phyloP scores from a whole-genome alignment of 495 filamentous ascomycete species.

The Aspergillus affinis region DNA sequence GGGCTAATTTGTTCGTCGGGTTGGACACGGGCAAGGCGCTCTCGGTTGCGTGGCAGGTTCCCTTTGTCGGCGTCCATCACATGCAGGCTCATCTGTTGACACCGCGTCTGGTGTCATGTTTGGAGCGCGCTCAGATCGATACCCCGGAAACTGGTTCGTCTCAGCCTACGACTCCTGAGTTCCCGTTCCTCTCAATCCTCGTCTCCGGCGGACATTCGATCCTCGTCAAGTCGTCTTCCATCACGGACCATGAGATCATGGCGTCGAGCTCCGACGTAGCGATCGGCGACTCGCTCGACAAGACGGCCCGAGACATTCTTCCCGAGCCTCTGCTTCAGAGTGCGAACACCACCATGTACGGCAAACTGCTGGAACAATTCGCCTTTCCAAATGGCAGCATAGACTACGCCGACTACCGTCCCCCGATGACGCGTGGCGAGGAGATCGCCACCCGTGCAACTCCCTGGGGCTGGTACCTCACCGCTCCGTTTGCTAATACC shows the following conservation, averaged over 20 bases:
- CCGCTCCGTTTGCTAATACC: constrained; percentile 54
- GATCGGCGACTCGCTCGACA: constrained; percentile 83
- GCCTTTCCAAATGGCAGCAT: constrained; percentile 61
- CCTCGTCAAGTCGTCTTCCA: constrained; percentile 65
- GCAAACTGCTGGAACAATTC: constrained; percentile 64
- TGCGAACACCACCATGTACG: constrained; percentile 67
- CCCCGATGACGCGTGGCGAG: constrained; percentile 53
- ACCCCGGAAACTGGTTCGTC: neutral
- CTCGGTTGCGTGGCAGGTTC: constrained; percentile 76
- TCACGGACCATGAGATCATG: constrained; percentile 69
- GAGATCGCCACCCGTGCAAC: constrained; percentile 43
- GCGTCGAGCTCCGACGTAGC: constrained; percentile 72
- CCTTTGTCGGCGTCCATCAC: constrained; percentile 84
- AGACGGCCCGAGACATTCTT: constrained; percentile 72
- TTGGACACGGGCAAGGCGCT: constrained; percentile 87
- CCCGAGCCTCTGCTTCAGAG: constrained; percentile 48
- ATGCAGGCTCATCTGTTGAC: constrained; percentile 97
- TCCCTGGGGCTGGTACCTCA: constrained; percentile 59
- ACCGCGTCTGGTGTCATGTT: constrained; percentile 70
- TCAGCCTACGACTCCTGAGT: constrained; percentile 35
- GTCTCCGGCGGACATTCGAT: constrained; percentile 92
- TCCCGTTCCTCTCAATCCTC: constrained; percentile 88
- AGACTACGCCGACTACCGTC: constrained; percentile 55
- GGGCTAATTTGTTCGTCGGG: constrained; percentile 67
- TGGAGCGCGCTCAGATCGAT: constrained; percentile 30